Conservation (phyloP, 1,284 basidiomycete genomes). For the Dichomitus squalens region DNA sequence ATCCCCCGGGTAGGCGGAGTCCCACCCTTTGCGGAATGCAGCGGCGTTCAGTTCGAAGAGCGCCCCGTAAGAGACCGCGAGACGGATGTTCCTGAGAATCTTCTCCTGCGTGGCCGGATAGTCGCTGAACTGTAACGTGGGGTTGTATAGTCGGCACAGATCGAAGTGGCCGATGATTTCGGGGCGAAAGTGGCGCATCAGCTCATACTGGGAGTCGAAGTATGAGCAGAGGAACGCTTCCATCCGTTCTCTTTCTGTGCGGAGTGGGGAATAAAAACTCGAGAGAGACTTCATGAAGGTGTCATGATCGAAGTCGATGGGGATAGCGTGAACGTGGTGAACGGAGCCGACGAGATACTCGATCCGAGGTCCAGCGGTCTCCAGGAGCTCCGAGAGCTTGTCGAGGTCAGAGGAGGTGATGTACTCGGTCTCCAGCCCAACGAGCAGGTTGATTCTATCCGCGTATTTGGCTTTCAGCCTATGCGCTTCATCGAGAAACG, state of each 20-base stretch:
- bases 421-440: conserved; percentile 94
- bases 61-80: conserved; percentile 82
- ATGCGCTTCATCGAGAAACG: conserved; percentile 78
- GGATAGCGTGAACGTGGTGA: conserved; percentile 87
- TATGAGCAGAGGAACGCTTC: conserved; percentile 67
- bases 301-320: conserved; percentile 89
- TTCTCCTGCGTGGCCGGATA: conserved; percentile 65
- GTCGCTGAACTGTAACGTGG: conserved; percentile 53
- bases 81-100: conserved; percentile 77
- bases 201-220: conserved; percentile 80
- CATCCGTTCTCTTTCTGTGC: conserved; percentile 26
- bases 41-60: conserved; percentile 95
- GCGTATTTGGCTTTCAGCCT: conserved; percentile 66
- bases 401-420: conserved; percentile 74
- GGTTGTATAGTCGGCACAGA: conserved; percentile 81
- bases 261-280: conserved; percentile 36
- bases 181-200: conserved; percentile 75
- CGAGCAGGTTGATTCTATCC: conserved; percentile 72
- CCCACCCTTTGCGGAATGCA: conserved; percentile 92
- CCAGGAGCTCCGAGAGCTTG: conserved; percentile 53
- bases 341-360: conserved; percentile 94
- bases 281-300: conserved; percentile 69
- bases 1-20: conserved; percentile 77
- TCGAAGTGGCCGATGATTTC: conserved; percentile 96
- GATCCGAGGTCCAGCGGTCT: conserved; percentile 51